phyloP scores from a whole-genome alignment of 2,329 filamentous ascomycete genomes.

The Talaromyces sp. region DNA sequence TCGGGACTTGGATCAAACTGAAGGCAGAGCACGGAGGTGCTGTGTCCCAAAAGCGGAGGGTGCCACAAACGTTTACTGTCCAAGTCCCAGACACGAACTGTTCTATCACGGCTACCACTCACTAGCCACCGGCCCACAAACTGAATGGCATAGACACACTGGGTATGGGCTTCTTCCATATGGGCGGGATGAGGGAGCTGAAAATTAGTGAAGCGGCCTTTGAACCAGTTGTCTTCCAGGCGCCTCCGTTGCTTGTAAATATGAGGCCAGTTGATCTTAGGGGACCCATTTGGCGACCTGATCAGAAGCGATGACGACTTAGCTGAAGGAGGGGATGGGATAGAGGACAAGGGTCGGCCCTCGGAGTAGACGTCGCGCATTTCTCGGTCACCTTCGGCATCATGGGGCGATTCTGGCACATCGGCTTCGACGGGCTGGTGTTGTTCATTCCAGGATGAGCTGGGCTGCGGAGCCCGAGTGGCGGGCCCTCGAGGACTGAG shows the following conservation, averaged over 20 bases:
- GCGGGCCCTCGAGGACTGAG: constrained; percentile 32
- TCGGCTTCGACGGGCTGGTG: constrained; percentile 47
- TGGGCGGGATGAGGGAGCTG: constrained; percentile 81
- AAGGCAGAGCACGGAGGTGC: constrained; percentile 83
- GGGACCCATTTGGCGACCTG: constrained; percentile 28
- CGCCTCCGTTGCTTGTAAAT: constrained; percentile 82
- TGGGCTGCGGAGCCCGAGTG: neutral
- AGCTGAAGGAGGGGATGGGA: neutral
- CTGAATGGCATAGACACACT: constrained; percentile 94
- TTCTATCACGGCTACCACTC: constrained; percentile 85
- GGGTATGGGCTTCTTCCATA: constrained; percentile 75
- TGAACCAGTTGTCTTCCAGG: constrained; percentile 87
- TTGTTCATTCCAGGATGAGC: constrained; percentile 41
- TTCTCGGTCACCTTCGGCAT: constrained; percentile 38
- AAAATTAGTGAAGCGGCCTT: constrained; percentile 77
- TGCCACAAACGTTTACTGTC: constrained; percentile 72
- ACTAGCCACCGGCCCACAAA: constrained; percentile 82
- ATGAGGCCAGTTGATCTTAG: constrained; percentile 83
- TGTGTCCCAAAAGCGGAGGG: constrained; percentile 70
- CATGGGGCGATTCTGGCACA: constrained; percentile 15
- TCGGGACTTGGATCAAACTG: constrained; percentile 87
- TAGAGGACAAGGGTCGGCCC: neutral
- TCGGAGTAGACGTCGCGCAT: constrained; percentile 37
- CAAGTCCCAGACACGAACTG: constrained; percentile 86
- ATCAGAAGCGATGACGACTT: constrained; percentile 27